Percentiles rank a stretch among this genome's conserved stretches.
These are phyloP conservation scores for Bathelium albidoporum DNA, from an alignment of 495 filamentous ascomycete genomes.

Conservation along the genomic window DNA sequence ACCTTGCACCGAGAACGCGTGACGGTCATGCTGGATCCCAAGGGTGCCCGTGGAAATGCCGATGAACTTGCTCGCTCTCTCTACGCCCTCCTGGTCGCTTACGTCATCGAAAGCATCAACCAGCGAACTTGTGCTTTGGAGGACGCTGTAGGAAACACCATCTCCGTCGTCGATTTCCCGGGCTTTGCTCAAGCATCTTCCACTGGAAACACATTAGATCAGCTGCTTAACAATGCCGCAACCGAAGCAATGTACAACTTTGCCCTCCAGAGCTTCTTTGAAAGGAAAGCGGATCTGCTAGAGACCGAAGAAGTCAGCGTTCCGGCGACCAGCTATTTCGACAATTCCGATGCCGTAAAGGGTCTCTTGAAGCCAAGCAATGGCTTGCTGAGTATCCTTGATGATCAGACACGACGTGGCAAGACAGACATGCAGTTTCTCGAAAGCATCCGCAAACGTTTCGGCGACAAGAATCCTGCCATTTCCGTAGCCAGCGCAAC, in stretches of 20 bases:
- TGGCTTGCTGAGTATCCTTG: slow-evolving; percentile 83
- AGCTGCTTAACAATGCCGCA: slow-evolving; percentile 89
- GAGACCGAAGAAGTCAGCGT: slow-evolving; percentile 88
- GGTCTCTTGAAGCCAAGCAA: slow-evolving; percentile 86
- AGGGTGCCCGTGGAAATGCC: slow-evolving; percentile 78
- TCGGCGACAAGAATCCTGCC: slow-evolving; percentile 85
- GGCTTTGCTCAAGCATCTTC: slow-evolving; percentile 77
- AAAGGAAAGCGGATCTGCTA: slow-evolving; percentile 78
- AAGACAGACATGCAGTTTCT: slow-evolving; percentile 80
- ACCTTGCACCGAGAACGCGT: slow-evolving; percentile 90
- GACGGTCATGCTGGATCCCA: slow-evolving; percentile 92
- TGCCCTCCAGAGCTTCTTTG: slow-evolving; percentile 90
- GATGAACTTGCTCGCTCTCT: slow-evolving; percentile 88
- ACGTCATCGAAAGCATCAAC: slow-evolving; percentile 85
- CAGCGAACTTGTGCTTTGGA: slow-evolving; percentile 80
- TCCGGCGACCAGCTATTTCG: slow-evolving; percentile 87
- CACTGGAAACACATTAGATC: slow-evolving; percentile 78
- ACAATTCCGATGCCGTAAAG: slow-evolving; percentile 88
- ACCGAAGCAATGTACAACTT: slow-evolving; percentile 86
- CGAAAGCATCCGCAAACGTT: slow-evolving; percentile 81
- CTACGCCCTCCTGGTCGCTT: slow-evolving; percentile 91
- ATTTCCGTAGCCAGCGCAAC: slow-evolving; percentile 63
- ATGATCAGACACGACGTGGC: slow-evolving; percentile 85
- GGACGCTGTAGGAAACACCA: slow-evolving; percentile 80
- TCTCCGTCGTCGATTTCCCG: slow-evolving; percentile 93